Percentiles rank a stretch among this genome's conserved stretches.
These are phyloP conservation scores for Russula virescens DNA, from an alignment of 768 basidiomycete genomes.

Conservation along the genomic window DNA sequence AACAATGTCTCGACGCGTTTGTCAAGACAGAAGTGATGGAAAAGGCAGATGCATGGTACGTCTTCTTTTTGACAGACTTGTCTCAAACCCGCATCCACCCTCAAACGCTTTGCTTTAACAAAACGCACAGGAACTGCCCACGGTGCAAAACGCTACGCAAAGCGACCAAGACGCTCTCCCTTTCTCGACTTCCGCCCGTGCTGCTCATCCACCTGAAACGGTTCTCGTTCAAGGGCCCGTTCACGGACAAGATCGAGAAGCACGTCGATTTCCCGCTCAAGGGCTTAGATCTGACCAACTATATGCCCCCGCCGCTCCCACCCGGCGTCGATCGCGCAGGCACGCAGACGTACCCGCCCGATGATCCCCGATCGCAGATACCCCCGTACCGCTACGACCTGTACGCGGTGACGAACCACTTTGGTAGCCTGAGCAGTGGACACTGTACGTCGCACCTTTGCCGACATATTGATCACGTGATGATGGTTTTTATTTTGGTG, in stretches of 20 bases:
- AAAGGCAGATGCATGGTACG: conserved; percentile 89
- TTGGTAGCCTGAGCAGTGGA: conserved; percentile 87
- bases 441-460: conserved; percentile 65
- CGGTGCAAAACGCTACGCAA: conserved; percentile 84
- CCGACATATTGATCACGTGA: too few relatives aligned
- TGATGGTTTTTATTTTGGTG: too few relatives aligned
- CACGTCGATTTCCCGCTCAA: conserved; percentile 82
- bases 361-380: conserved; percentile 76
- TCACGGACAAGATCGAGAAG: conserved; percentile 96
- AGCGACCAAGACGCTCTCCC: conserved; percentile 80
- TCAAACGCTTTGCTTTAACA: too few relatives aligned
- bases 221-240: conserved; percentile 84
- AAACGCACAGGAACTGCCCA: conserved; percentile 81
- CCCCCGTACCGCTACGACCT: conserved; percentile 92
- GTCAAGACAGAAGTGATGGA: conserved; percentile 88
- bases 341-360: conserved; percentile 33
- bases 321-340: conserved; percentile 49
- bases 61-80: not conserved
- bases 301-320: conserved; percentile 77
- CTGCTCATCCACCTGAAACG: conserved; percentile 89
- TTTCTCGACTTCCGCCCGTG: conserved; percentile 90
- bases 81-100: too few relatives aligned
- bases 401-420: conserved; percentile 95
- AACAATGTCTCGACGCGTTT: conserved; percentile 83
- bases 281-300: conserved; percentile 60